Evolutionary conservation across 495 filamentous ascomycete species (phyloP).

Genomic region (Neurospora africana): DNA sequence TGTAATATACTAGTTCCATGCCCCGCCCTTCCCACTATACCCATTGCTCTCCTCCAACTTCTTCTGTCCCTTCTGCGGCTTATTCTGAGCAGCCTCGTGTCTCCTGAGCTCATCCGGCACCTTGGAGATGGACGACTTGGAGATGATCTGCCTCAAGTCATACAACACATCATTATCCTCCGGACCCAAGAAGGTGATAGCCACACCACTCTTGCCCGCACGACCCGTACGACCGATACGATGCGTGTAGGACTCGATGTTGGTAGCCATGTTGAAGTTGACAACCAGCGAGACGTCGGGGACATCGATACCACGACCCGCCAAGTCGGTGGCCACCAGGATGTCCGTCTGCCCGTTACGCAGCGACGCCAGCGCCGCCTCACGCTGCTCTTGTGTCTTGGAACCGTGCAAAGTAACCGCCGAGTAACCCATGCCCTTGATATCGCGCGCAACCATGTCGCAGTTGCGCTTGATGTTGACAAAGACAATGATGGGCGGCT

Average conservation of each 20-base stretch:
- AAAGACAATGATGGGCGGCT: constrained; percentile 93
- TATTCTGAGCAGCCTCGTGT: constrained; percentile 91
- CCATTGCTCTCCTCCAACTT: constrained; percentile 21
- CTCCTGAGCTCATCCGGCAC: constrained; percentile 90
- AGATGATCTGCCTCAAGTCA: constrained; percentile 92
- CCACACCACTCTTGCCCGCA: constrained; percentile 95
- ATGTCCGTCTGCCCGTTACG: constrained; percentile 72
- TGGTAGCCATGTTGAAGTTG: constrained; percentile 97
- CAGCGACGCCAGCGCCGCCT: constrained; percentile 81
- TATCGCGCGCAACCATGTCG: constrained; percentile 88
- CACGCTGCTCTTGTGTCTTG: constrained; percentile 96
- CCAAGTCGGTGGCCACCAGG: constrained; percentile 94
- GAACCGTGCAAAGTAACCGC: constrained; percentile 86
- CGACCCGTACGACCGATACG: constrained; percentile 95
- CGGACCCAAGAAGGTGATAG: constrained; percentile 90
- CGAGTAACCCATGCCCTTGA: constrained; percentile 89
- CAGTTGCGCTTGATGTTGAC: constrained; percentile 99
- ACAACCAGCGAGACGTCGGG: constrained; percentile 86
- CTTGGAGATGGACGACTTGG: constrained; percentile 78
- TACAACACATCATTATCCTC: constrained; percentile 93
- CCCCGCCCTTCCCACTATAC: constrained; percentile 20
- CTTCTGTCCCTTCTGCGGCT: constrained; percentile 29
- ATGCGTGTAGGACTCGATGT: constrained; percentile 95
- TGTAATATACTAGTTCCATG: constrained; percentile 11
- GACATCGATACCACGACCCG: constrained; percentile 96